These are phyloP conservation scores for Corchorus olitorius DNA, from an alignment of 345 rosid species.

Conservation along the genomic window DNA sequence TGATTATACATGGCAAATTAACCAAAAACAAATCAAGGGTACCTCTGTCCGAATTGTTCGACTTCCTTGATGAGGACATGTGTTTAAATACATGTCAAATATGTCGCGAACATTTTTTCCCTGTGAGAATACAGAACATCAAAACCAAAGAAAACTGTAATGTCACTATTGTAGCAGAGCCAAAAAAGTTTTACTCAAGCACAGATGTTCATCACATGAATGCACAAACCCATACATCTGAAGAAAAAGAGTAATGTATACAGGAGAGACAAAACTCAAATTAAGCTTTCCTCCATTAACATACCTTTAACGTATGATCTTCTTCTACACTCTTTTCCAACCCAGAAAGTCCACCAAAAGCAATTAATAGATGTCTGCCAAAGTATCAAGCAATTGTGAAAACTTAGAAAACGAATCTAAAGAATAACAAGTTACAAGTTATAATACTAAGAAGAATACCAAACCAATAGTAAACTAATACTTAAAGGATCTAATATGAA, in stretches of 20 bases:
- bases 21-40: background rate
- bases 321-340: constrained; percentile 80
- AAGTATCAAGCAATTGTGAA: background rate
- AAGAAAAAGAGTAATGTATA: background rate
- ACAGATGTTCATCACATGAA: background rate
- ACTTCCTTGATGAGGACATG: constrained; percentile 93
- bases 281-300: background rate
- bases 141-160: background rate
- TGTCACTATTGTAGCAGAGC: background rate
- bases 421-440: background rate
- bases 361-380: constrained; percentile 79
- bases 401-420: background rate
- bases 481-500: constrained; percentile 8
- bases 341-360: constrained; percentile 97
- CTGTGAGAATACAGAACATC: constrained; percentile 31
- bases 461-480: background rate
- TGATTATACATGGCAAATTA: background rate
- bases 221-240: background rate
- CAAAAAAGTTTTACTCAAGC: background rate
- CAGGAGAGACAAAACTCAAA: background rate
- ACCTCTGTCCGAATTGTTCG: constrained; percentile 94
- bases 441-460: background rate
- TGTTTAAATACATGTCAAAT: constrained; percentile 75
- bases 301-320: constrained; percentile 72
- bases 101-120: constrained; percentile 59